Base-by-base conservation (phyloP, 139 green algal genomes). In the Chlorella vulgaris region DNA sequence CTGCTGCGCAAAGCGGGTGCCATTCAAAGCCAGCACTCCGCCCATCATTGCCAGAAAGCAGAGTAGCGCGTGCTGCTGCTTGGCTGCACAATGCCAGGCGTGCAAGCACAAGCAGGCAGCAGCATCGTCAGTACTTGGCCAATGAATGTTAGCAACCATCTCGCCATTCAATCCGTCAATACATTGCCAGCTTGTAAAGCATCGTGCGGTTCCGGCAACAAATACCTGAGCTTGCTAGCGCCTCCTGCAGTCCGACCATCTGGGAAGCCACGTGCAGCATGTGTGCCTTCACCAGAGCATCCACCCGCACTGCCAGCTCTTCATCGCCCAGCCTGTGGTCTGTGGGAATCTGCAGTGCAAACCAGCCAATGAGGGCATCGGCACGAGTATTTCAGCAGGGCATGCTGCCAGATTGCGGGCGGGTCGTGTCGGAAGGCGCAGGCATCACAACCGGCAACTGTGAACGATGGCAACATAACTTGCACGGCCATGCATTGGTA, bases 21-120 rank as follows among this genome's bases (percentile, higher is more conserved):
- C 53, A 21, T 39, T 63, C 24, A 85, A 43, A 0, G 62, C 77
- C 70, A 85, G 43, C 26, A 69, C 31, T 7, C 35, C 82, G 47
- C 65, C 67, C 60, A 86, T 29, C 76, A 86, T 80, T 18, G 50
- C 67, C 24, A 86, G 60, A 60, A 86, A 60, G 76, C 58, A 74
- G n/a, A 86, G 68, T 76, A 81, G 36, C 7, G 77, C 76, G 35
- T 81, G 69, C 78, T 86, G 80, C 31, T 71, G 75, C 75, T 79
- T 79, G 73, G 51, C 73, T 79, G 73, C 73, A 38, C 5, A 65
- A 28, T 28, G n/a, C 18, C 55, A 65, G 67, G 29, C 18, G 1
- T 26, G 69, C 39, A 5, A 21, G 22, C 10, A n/a, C n/a, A n/a
- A n/a, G n/a, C n/a, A n/a, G n/a, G n/a, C n/a, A n/a, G n/a, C n/a